A percentile compares a stretch with the other conserved stretches of the same genome.
Conservation (phyloP, 2,329 filamentous ascomycete genomes). For the Aspergillus sclerotialis region DNA sequence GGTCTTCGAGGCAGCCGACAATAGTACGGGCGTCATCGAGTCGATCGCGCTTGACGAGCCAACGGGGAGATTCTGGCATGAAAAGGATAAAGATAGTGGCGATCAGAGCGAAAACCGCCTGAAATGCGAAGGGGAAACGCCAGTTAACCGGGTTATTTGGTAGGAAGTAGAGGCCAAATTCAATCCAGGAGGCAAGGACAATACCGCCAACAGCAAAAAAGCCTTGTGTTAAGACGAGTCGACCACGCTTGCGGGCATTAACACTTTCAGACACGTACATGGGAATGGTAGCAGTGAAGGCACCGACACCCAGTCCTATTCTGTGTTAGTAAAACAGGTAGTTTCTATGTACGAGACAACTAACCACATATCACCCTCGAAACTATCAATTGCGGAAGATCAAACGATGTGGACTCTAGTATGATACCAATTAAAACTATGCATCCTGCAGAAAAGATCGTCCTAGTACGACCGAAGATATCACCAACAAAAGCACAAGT, state of each 20-base stretch:
- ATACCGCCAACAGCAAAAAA: constrained; percentile 12
- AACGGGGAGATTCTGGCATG: constrained; percentile 48
- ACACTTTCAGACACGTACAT: constrained; percentile 9
- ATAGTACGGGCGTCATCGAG: constrained; percentile 40
- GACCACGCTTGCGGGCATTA: constrained; percentile 6
- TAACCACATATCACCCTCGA: too few relatives aligned
- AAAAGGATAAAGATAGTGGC: constrained; percentile 14
- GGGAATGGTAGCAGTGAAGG: constrained; percentile 8
- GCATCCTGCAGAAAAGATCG: too few relatives aligned
- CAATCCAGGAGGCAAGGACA: constrained; percentile 18
- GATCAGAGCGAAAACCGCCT: constrained; percentile 33
- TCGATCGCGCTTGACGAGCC: constrained; percentile 45
- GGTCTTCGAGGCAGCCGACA: constrained; percentile 38
- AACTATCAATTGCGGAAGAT: too few relatives aligned
- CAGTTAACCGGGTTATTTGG: constrained; percentile 24
- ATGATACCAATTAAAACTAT: too few relatives aligned
- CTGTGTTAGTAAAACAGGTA: not conserved
- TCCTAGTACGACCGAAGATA: too few relatives aligned
- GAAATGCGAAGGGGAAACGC: constrained; percentile 40
- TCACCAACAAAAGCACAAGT: too few relatives aligned
- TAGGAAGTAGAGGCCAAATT: constrained; percentile 16
- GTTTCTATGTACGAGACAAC: not conserved
- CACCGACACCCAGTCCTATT: constrained; percentile 8
- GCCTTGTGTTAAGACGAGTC: constrained; percentile 5
- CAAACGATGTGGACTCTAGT: too few relatives aligned